Evolutionary conservation across 108 stramenopile genomes (phyloP).

Genomic region (Chaetoceros muelleri): DNA sequence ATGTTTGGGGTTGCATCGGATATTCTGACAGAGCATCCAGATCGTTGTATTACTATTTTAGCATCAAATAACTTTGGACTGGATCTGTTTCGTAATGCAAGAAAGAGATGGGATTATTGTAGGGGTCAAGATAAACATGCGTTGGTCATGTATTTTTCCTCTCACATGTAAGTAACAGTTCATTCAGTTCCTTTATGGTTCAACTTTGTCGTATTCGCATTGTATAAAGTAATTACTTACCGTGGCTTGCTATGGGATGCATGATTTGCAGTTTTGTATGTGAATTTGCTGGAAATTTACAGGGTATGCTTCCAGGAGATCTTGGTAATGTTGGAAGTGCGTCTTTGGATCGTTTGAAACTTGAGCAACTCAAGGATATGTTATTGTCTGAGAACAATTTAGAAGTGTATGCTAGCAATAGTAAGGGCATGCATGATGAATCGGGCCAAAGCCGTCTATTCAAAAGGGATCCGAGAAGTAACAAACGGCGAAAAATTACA

Average conservation of each 20-base stretch:
- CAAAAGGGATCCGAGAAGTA: constrained; percentile 7
- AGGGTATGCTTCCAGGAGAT: constrained; percentile 33
- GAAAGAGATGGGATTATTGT: constrained; percentile 25
- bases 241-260: not conserved
- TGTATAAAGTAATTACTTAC: constrained; percentile 15
- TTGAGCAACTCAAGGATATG: constrained; percentile 22
- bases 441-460: constrained; percentile 7
- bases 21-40: constrained; percentile 25
- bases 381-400: constrained; percentile 20
- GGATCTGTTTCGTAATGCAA: constrained; percentile 34
- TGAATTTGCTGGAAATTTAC: constrained; percentile 25
- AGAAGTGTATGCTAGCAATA: too few species aligned
- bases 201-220: constrained; percentile 24
- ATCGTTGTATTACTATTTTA: constrained; percentile 23
- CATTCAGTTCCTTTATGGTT: constrained; percentile 22
- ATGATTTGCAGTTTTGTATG: constrained; percentile 18
- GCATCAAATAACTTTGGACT: constrained; percentile 13
- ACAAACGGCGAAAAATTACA: constrained; percentile 10
- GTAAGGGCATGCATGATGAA: too few species aligned
- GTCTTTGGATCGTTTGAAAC: constrained; percentile 14
- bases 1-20: constrained; percentile 5
- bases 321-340: constrained; percentile 48
- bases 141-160: constrained; percentile 39
- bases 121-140: constrained; percentile 25
- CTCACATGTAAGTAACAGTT: constrained; percentile 49